These are phyloP conservation scores for Lodderomyces parapsilosis DNA, from an alignment of 1,139 yeast species.

Conservation along the genomic window DNA sequence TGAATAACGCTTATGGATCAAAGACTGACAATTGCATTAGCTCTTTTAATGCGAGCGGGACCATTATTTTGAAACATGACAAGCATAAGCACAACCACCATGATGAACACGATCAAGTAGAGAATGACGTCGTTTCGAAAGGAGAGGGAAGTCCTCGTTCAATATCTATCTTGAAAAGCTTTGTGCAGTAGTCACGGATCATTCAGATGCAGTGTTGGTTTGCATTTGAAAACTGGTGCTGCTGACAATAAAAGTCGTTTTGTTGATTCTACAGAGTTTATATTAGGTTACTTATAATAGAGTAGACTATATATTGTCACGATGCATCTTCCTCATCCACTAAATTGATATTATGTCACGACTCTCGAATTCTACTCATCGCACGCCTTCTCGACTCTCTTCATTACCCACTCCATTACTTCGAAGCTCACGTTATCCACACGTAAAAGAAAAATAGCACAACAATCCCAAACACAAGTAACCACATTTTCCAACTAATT, in stretches of 20 bases:
- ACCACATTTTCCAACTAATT: slow-evolving; percentile 78
- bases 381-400: neutral
- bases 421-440: slow-evolving; percentile 55
- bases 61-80: slow-evolving; percentile 9
- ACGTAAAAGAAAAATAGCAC: slow-evolving; percentile 74
- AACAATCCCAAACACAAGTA: slow-evolving; percentile 60
- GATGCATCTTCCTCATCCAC: too few relatives aligned
- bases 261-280: neutral
- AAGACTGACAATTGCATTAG: slow-evolving; percentile 11
- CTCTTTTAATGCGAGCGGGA: slow-evolving; percentile 13
- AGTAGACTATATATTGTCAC: neutral
- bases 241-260: too few relatives aligned
- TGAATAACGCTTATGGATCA: slow-evolving; percentile 15
- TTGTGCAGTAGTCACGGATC: slow-evolving; percentile 4
- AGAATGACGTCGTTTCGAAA: slow-evolving; percentile 1
- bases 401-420: too few relatives aligned
- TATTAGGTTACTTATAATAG: neutral
- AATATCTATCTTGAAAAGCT: slow-evolving; percentile 9
- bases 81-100: slow-evolving; percentile 2
- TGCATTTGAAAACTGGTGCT: too few relatives aligned
- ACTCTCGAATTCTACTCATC: too few relatives aligned
- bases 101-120: slow-evolving; percentile 1
- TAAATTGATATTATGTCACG: too few relatives aligned
- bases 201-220: too few relatives aligned
- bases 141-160: slow-evolving; percentile 4